phyloP scores from a whole-genome alignment of 805 yeast genomes.

The Peterozyma toletana region DNA sequence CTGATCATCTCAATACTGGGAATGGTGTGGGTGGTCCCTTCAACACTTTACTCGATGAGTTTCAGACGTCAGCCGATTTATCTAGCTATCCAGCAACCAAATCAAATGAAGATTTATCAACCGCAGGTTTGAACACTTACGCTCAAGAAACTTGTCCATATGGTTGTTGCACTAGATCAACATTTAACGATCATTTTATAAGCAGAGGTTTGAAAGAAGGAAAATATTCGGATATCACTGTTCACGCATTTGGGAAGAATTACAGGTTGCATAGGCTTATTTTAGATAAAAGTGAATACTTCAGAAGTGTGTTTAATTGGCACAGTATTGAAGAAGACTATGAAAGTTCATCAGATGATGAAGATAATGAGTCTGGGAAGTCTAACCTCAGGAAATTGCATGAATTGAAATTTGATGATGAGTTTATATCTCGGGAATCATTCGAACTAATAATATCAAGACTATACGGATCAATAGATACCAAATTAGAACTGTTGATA shows the following conservation, averaged over 20 bases:
- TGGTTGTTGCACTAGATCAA: conserved; percentile 19
- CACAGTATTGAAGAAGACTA: conserved; percentile 10
- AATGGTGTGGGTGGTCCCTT: too few relatives aligned
- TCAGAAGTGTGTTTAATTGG: conserved; percentile 41
- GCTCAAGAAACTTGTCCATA: conserved; percentile 13
- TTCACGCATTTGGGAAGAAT: conserved; percentile 35
- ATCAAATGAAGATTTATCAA: too few relatives aligned
- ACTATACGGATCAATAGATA: conserved; percentile 36
- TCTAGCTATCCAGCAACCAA: too few relatives aligned
- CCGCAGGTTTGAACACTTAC: too few relatives aligned
- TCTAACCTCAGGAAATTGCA: conserved; percentile 4
- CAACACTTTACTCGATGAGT: too few relatives aligned
- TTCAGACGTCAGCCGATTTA: too few relatives aligned
- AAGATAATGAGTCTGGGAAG: neutral
- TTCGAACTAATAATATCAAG: conserved; percentile 41
- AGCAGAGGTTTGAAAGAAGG: conserved; percentile 36
- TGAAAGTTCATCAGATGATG: conserved; percentile 1
- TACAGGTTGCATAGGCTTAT: conserved; percentile 41
- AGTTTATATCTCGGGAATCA: conserved; percentile 32
- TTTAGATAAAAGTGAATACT: conserved; percentile 39
- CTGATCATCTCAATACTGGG: too few relatives aligned
- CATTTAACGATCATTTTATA: conserved; percentile 23
- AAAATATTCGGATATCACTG: conserved; percentile 38
- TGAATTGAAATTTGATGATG: conserved; percentile 31
- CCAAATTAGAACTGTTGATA: conserved; percentile 23